A percentile compares a stretch with the other conserved stretches of the same genome.
These are phyloP conservation scores for Magnaporthiopsis incrustans DNA, from an alignment of 2,329 filamentous ascomycete species.

Conservation along the genomic window DNA sequence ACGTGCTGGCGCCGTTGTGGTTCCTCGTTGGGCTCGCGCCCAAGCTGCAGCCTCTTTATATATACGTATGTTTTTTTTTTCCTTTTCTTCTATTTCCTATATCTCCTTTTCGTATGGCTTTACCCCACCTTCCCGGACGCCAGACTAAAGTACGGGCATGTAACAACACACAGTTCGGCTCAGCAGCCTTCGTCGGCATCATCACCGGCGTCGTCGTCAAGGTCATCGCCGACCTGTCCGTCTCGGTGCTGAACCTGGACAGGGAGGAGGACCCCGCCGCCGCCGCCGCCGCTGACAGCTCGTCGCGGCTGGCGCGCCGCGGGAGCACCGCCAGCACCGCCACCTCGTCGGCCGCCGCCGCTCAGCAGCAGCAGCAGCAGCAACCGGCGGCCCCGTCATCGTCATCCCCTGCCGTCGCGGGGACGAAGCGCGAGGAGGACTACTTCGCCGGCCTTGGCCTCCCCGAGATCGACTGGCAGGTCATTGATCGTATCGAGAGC, in stretches of 20 bases:
- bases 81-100: too few species aligned
- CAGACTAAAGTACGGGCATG: not conserved
- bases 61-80: conserved; percentile 36
- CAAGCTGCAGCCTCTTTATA: conserved; percentile 30
- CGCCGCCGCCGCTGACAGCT: not conserved
- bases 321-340: conserved; percentile 1
- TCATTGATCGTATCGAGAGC: conserved; percentile 7
- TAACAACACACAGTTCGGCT: conserved; percentile 45
- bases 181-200: conserved; percentile 60
- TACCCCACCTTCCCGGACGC: too few species aligned
- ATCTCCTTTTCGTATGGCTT: too few species aligned
- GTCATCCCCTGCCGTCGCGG: not conserved
- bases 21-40: conserved; percentile 24
- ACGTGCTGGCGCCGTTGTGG: conserved; percentile 13
- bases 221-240: conserved; percentile 45
- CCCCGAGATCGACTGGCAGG: conserved; percentile 8
- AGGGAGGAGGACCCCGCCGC: conserved; percentile 1
- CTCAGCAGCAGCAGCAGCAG: conserved; percentile 1
- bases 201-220: conserved; percentile 52
- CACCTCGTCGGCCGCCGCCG: not conserved
- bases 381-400: not conserved
- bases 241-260: conserved; percentile 38
- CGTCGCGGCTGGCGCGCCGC: not conserved
- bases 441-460: conserved; percentile 3
- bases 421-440: conserved; percentile 1